phyloP scores from a whole-genome alignment of 2,329 filamentous ascomycete species.

The Talaromyces sp. region DNA sequence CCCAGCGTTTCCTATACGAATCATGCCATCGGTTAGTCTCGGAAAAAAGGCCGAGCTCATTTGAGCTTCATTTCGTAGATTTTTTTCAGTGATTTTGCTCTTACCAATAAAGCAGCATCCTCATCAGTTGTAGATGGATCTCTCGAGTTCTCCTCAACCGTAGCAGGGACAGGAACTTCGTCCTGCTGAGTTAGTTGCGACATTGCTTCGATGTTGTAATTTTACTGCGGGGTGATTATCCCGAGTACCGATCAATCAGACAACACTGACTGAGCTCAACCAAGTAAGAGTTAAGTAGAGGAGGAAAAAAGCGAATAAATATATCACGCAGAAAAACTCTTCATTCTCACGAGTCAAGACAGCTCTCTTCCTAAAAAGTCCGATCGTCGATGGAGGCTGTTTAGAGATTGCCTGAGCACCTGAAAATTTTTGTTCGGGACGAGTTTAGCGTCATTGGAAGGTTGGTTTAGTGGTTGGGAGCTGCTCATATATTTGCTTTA shows the following conservation, averaged over 20 bases:
- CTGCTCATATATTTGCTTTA: background rate
- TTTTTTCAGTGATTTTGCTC: background rate
- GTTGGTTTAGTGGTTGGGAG: background rate
- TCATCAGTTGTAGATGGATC: conserved; percentile 15
- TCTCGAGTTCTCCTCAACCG: conserved; percentile 13
- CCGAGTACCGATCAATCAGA: background rate
- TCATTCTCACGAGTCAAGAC: background rate
- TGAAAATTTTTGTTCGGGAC: conserved; percentile 6
- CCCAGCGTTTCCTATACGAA: conserved; percentile 46
- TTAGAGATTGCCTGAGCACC: background rate
- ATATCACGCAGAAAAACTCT: background rate
- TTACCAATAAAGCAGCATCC: conserved; percentile 19
- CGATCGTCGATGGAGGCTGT: background rate
- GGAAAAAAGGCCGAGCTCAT: background rate
- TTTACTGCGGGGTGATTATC: background rate
- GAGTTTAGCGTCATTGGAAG: background rate
- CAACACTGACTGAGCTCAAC: background rate
- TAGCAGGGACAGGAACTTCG: conserved; percentile 1
- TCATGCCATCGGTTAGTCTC: conserved; percentile 13
- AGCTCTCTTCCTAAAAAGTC: background rate
- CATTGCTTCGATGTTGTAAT: background rate
- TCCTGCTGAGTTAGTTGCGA: conserved; percentile 4
- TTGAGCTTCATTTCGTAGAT: background rate
- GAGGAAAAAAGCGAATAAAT: background rate
- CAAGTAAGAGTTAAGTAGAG: no score